phyloP scores from a whole-genome alignment of 2,329 filamentous ascomycete species.

The Bertia moriformis region DNA sequence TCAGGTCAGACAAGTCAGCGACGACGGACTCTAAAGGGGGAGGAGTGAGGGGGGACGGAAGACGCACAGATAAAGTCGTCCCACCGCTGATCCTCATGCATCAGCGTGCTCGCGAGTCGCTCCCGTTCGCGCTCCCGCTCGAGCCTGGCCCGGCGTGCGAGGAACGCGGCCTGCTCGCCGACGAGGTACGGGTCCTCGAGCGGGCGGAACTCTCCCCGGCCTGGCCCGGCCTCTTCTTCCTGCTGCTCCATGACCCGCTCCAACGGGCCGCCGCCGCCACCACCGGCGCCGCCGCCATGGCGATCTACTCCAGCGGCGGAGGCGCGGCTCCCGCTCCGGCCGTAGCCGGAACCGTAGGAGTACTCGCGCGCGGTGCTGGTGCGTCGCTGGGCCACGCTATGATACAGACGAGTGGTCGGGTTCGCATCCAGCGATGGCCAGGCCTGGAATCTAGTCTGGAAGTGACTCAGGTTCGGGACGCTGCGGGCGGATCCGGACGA shows the following conservation, averaged over 20 bases:
- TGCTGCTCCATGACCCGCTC: conserved; percentile 3
- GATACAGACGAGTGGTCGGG: conserved; percentile 44
- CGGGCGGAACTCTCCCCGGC: conserved; percentile 26
- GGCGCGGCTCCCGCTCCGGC: conserved; percentile 5
- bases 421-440: conserved; percentile 41
- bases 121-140: conserved; percentile 36
- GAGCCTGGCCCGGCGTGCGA: conserved; percentile 39
- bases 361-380: conserved; percentile 25
- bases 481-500: conserved; percentile 30
- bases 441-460: conserved; percentile 36
- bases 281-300: conserved; percentile 16
- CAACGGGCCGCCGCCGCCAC: conserved; percentile 8
- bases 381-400: conserved; percentile 49
- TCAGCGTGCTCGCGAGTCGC: conserved; percentile 27
- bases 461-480: too few species aligned
- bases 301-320: too few species aligned
- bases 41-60: conserved; percentile 1
- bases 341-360: conserved; percentile 10
- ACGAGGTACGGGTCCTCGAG: conserved; percentile 56
- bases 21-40: conserved; percentile 1
- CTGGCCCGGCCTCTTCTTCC: conserved; percentile 8
- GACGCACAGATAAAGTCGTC: conserved; percentile 43
- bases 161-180: conserved; percentile 46
- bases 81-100: conserved; percentile 42
- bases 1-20: too few species aligned